A percentile compares a stretch with the other conserved stretches of the same genome.
phyloP scores from a whole-genome alignment of 2,329 filamentous ascomycete species.

The Xylariales sp. region DNA sequence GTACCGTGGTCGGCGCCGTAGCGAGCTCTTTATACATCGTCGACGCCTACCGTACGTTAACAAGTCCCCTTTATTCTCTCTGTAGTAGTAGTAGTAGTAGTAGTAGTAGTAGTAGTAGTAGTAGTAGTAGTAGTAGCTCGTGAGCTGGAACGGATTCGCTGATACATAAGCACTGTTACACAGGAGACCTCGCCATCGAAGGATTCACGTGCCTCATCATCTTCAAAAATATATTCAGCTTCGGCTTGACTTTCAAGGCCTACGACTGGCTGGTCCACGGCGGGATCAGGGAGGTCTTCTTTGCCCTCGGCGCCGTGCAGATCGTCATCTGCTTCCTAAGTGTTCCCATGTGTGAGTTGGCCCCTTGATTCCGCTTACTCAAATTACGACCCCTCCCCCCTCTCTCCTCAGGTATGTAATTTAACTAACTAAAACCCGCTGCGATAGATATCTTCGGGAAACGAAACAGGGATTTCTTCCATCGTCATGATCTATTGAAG shows the following conservation, averaged over 20 bases:
- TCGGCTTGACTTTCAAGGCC: slow-evolving; percentile 83
- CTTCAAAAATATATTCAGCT: slow-evolving; percentile 96
- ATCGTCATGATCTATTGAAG: slow-evolving; percentile 77
- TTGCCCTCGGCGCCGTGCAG: slow-evolving; percentile 80
- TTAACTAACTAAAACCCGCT: not conserved
- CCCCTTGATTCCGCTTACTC: too few species aligned
- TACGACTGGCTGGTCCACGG: slow-evolving; percentile 82
- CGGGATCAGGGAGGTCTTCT: slow-evolving; percentile 72
- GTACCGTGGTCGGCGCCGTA: slow-evolving; percentile 93
- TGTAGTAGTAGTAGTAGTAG: too few species aligned
- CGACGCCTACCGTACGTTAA: slow-evolving; percentile 82
- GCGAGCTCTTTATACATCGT: slow-evolving; percentile 89
- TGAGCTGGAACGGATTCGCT: not conserved
- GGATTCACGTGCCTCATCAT: slow-evolving; percentile 90
- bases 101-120: too few species aligned
- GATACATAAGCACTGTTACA: not conserved
- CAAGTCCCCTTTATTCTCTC: too few species aligned
- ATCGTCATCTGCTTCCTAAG: slow-evolving; percentile 79
- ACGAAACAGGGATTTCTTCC: slow-evolving; percentile 77
- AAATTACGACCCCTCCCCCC: not conserved
- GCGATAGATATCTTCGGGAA: slow-evolving; percentile 80
- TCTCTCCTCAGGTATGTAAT: not conserved
- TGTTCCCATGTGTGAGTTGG: slow-evolving; percentile 79
- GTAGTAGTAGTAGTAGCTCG: slow-evolving; percentile 13
- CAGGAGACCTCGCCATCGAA: slow-evolving; percentile 84